Percentiles rank a stretch among this genome's conserved stretches.
Evolutionary conservation across 352 stramenopile genomes (phyloP).

Genomic region (Phytophthora kernoviae): DNA sequence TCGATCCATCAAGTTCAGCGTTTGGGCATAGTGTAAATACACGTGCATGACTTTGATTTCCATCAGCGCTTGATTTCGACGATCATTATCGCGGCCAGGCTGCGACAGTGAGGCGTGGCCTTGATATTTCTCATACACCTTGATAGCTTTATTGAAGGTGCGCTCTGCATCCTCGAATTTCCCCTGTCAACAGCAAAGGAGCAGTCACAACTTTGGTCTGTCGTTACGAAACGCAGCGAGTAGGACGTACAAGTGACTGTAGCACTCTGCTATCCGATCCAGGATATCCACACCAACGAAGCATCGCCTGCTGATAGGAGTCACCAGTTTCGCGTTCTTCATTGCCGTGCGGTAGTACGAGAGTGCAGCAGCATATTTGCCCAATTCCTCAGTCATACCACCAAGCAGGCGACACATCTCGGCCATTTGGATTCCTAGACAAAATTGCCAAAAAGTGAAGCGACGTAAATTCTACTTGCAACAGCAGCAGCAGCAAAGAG

Average conservation of each 20-base stretch:
- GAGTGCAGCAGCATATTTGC: constrained; percentile 9
- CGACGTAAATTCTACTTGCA: no score
- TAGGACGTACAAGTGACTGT: constrained; percentile 11
- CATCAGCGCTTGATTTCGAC: neutral
- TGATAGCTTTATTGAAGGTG: constrained; percentile 12
- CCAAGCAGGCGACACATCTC: neutral
- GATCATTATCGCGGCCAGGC: neutral
- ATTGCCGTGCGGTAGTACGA: constrained; percentile 15
- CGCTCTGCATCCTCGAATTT: constrained; percentile 3
- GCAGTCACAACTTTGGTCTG: neutral
- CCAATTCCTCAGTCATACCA: neutral
- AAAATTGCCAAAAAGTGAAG: neutral
- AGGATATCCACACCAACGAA: constrained; percentile 6
- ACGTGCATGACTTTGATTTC: neutral
- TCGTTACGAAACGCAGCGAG: neutral
- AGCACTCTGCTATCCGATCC: constrained; percentile 9
- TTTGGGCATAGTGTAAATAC: constrained; percentile 5
- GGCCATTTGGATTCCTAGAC: neutral
- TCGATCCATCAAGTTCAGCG: constrained; percentile 8
- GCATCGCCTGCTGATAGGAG: constrained; percentile 1
- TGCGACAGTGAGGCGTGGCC: constrained; percentile 1
- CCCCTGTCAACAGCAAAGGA: neutral
- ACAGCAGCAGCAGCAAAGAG: no score
- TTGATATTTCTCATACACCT: constrained; percentile 14
- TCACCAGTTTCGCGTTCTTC: constrained; percentile 13